Evolutionary conservation across 2,329 filamentous ascomycete genomes (phyloP).

Genomic region (Aspergillus costaricaensis): DNA sequence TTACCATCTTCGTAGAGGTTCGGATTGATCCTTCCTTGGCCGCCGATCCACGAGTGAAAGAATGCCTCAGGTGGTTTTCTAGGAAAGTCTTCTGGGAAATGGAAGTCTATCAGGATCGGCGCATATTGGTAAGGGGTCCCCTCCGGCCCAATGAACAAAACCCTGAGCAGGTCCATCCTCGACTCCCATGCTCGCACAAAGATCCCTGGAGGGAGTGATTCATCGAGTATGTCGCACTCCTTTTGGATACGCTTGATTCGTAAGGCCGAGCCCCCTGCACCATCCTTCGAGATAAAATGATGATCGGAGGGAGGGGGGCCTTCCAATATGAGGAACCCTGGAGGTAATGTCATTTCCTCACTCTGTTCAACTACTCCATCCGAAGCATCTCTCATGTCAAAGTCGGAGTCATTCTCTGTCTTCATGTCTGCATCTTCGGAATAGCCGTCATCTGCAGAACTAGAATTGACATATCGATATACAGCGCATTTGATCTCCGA

Average conservation of each 20-base stretch:
- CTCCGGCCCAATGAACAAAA: slow-evolving; percentile 59
- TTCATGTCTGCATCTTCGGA: slow-evolving; percentile 1
- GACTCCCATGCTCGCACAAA: slow-evolving; percentile 63
- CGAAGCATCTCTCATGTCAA: background rate
- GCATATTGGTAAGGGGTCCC: slow-evolving; percentile 64
- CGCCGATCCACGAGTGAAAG: slow-evolving; percentile 62
- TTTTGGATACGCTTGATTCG: slow-evolving; percentile 55
- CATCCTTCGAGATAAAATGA: slow-evolving; percentile 36
- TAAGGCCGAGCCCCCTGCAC: slow-evolving; percentile 26
- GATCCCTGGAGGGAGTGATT: slow-evolving; percentile 57
- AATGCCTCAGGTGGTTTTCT: slow-evolving; percentile 54
- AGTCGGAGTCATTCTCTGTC: background rate
- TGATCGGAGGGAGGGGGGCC: slow-evolving; percentile 46
- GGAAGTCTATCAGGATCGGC: slow-evolving; percentile 63
- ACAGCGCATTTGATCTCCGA: too few relatives aligned
- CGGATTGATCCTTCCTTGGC: slow-evolving; percentile 58
- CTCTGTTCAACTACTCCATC: background rate
- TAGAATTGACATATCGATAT: too few relatives aligned
- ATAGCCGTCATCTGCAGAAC: slow-evolving; percentile 12
- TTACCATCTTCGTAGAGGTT: slow-evolving; percentile 66
- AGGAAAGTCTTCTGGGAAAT: slow-evolving; percentile 54
- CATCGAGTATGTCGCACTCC: slow-evolving; percentile 60
- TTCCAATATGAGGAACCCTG: slow-evolving; percentile 46
- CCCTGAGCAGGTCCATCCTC: slow-evolving; percentile 59
- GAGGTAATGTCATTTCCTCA: slow-evolving; percentile 21